Percentiles rank a stretch among this genome's conserved stretches.
Conservation (phyloP, 2,329 filamentous ascomycete species). For the Hyphodiscus sp. region DNA sequence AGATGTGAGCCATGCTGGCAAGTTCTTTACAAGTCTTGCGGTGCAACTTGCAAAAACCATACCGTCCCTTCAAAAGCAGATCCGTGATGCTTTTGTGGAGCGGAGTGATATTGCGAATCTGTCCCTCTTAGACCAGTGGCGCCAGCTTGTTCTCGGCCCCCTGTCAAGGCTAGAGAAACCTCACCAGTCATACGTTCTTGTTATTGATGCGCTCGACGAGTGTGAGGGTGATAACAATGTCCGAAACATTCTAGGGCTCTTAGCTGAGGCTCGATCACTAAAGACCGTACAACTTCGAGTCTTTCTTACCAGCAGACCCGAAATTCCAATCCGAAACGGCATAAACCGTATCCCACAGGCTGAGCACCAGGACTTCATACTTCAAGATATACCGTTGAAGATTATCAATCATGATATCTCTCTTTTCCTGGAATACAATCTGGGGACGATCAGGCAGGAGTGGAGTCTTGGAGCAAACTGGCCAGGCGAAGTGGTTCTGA, state of each 20-base stretch:
- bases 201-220: slow-evolving; percentile 29
- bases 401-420: no score
- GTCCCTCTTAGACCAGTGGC: slow-evolving; percentile 36
- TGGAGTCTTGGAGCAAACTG: no score
- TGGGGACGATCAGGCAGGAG: no score
- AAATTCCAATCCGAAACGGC: slow-evolving; percentile 16
- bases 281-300: slow-evolving; percentile 15
- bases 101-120: slow-evolving; percentile 2
- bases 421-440: no score
- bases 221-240: slow-evolving; percentile 21
- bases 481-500: no score
- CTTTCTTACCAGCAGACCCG: slow-evolving; percentile 25
- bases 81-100: slow-evolving; percentile 4
- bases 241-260: slow-evolving; percentile 17
- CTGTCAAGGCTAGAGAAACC: slow-evolving; percentile 22
- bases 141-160: slow-evolving; percentile 37
- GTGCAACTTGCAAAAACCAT: slow-evolving; percentile 4
- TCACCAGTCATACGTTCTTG: slow-evolving; percentile 10
- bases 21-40: slow-evolving; percentile 9
- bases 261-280: slow-evolving; percentile 12
- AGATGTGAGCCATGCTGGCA: slow-evolving; percentile 8
- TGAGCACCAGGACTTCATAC: no score
- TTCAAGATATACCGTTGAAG: no score
- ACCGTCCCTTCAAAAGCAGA: background rate
- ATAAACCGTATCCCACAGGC: slow-evolving; percentile 15